Evolutionary conservation across 805 yeast species (phyloP), one percentile per base, ranked within the genome.

Genomic region (Maudiozyma saulgeensis): DNA sequence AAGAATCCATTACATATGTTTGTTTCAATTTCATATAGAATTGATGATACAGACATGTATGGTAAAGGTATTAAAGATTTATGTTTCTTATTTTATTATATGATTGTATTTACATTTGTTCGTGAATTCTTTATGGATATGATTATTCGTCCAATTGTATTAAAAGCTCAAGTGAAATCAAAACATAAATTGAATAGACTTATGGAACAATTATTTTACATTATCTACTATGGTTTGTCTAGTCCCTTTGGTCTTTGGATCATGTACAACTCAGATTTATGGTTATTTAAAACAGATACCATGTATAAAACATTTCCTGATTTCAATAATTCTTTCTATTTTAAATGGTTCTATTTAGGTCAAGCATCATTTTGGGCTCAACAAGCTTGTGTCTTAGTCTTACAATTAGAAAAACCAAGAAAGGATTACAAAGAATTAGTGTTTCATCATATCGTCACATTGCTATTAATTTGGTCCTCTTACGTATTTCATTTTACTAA

Each of bases 281-380:
- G 98, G 98, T 83, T 74, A 63, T 93, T 93, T 68, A 78, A 86
- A 63, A 93, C 97, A 3, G 73, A 80, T 3, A 81, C 87, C 32
- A 85, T 91, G 73, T 93, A 88, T 67, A 75, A 67, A 51, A 71
- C 78, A 23, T 91, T 84, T 66, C 99, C 99, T 5, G 98, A 93
- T 69, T 74, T 77, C 52, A 74, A 83, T 34, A 87, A 86, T 61
- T 82, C 78, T 49, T 75, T 72, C 52, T 72, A 75, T 49, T 84
- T 84, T 72, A 93, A 93, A 71, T 67, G 80, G n/a, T 93, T 84
- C 64, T 93, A 93, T 66, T 73, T 93, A 53, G 81, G 86, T 40
- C 98, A 93, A 71, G 97, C 98, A 5, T 85, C 97, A 4, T 93
- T 88, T 68, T 93, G 99, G 99, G 81, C 89, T 21, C 99, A 93